These are phyloP conservation scores for Fraxinus cuspidata DNA, from an alignment of 257 asterid genomes.

Conservation along the genomic window DNA sequence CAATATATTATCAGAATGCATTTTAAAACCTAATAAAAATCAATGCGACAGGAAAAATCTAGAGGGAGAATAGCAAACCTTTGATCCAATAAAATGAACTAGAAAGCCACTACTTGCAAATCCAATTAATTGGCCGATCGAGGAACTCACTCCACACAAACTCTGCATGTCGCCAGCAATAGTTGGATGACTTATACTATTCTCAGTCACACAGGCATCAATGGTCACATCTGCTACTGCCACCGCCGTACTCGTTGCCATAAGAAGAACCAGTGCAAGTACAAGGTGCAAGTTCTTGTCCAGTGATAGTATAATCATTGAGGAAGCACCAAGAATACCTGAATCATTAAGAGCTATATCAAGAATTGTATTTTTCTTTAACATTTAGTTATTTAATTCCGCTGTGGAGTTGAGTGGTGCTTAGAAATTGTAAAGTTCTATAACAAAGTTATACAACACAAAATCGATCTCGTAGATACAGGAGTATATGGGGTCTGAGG, in stretches of 20 bases:
- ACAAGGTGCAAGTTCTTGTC: constrained; percentile 56
- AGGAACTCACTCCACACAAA: constrained; percentile 79
- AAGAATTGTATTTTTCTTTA: constrained; percentile 16
- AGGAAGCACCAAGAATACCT: constrained; percentile 50
- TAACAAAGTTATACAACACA: not conserved
- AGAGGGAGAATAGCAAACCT: constrained; percentile 34
- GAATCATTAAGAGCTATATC: constrained; percentile 27
- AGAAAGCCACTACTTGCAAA: constrained; percentile 68
- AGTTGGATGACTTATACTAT: constrained; percentile 76
- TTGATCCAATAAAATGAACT: constrained; percentile 74
- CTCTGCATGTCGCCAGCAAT: constrained; percentile 97
- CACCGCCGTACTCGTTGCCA: constrained; percentile 82
- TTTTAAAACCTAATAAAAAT: not conserved
- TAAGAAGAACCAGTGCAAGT: constrained; percentile 63
- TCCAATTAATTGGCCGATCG: constrained; percentile 77
- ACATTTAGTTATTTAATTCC: not conserved
- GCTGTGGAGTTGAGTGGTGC: not conserved
- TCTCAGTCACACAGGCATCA: constrained; percentile 93
- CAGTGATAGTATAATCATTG: constrained; percentile 52
- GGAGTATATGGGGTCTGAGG: not conserved
- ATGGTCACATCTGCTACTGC: constrained; percentile 91
- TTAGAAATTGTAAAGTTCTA: not conserved
- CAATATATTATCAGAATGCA: not conserved
- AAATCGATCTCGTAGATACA: not conserved
- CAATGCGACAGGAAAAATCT: not conserved